Conservation (phyloP, 805 yeast species). For the Ogataea naganishii region DNA sequence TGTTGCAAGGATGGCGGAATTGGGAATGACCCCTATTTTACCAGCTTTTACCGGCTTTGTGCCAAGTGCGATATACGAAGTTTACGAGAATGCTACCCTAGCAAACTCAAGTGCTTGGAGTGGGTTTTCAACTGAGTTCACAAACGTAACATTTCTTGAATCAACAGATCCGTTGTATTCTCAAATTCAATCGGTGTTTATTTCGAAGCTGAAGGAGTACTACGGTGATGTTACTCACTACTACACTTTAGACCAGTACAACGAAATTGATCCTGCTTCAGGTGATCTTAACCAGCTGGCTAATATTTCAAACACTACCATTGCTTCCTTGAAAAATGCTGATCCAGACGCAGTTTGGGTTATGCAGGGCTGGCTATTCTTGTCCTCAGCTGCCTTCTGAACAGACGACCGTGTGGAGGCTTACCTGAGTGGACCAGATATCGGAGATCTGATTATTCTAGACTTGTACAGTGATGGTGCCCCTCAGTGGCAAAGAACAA, state of each 20-base stretch:
- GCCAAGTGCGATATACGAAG: conserved; percentile 2
- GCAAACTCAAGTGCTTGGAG: conserved; percentile 3
- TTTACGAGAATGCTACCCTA: conserved; percentile 2
- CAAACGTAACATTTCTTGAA: conserved; percentile 3
- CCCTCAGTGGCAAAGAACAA: conserved; percentile 7
- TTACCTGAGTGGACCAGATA: conserved; percentile 5
- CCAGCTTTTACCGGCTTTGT: conserved; percentile 7
- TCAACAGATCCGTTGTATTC: conserved; percentile 2
- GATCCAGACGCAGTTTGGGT: conserved; percentile 7
- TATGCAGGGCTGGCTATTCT: conserved; percentile 7
- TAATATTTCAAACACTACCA: conserved; percentile 4
- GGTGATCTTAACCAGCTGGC: conserved; percentile 2
- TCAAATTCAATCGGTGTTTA: conserved; percentile 3
- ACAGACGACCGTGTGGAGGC: conserved; percentile 5
- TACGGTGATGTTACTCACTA: conserved; percentile 5
- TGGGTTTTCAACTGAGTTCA: conserved; percentile 1
- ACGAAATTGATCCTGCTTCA: conserved; percentile 4
- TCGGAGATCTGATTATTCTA: conserved; percentile 2
- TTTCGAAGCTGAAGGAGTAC: conserved; percentile 2
- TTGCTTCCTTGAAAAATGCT: conserved; percentile 1
- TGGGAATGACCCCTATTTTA: conserved; percentile 7
- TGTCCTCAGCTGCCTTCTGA: conserved; percentile 3
- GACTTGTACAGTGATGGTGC: conserved; percentile 5
- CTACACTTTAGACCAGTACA: conserved; percentile 6
- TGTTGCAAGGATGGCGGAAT: conserved; percentile 4